These are phyloP conservation scores for Petrea volubilis DNA, from an alignment of 257 asterid species.

Conservation along the genomic window DNA sequence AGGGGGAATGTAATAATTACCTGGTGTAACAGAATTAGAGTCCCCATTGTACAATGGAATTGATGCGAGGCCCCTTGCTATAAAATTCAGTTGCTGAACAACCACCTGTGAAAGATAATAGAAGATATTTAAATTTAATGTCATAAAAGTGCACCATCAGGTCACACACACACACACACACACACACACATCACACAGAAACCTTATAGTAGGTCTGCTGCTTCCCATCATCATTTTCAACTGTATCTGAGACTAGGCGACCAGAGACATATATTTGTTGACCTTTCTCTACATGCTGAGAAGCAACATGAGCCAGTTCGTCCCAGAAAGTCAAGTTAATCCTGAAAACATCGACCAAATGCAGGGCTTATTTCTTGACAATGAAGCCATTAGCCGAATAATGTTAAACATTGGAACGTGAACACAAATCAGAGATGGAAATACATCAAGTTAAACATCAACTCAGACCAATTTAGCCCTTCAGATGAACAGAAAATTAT, in stretches of 20 bases:
- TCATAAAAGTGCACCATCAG: conserved; percentile 1
- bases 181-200: too few species aligned
- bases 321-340: conserved; percentile 85
- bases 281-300: conserved; percentile 85
- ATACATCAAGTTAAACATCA: conserved; percentile 3
- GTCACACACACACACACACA: too few species aligned
- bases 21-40: conserved; percentile 41
- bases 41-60: conserved; percentile 63
- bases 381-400: conserved; percentile 14
- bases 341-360: conserved; percentile 46
- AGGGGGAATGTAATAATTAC: conserved; percentile 21
- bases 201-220: conserved; percentile 93
- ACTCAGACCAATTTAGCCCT: neutral
- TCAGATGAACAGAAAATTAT: neutral
- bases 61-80: conserved; percentile 56
- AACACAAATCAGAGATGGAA: neutral
- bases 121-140: conserved; percentile 1
- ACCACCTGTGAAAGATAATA: conserved; percentile 61
- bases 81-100: conserved; percentile 81
- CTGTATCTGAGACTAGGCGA: conserved; percentile 79
- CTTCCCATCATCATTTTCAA: conserved; percentile 83
- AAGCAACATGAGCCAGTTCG: conserved; percentile 77
- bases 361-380: neutral
- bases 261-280: conserved; percentile 81
- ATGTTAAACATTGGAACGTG: neutral